These are phyloP conservation scores for Baorangia bicolor DNA, from an alignment of 768 basidiomycete genomes.

Conservation along the genomic window DNA sequence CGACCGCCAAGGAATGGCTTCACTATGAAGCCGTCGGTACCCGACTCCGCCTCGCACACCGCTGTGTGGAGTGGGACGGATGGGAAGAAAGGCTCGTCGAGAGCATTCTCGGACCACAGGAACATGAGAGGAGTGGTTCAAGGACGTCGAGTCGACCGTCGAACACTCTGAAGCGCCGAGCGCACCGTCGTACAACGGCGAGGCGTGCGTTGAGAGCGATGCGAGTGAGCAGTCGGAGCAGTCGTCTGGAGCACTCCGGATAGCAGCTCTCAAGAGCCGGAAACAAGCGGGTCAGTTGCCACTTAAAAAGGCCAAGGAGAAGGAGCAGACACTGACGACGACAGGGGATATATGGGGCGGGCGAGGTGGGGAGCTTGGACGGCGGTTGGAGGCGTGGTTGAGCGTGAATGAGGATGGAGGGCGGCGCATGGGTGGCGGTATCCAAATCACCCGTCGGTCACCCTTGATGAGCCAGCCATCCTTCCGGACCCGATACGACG, in stretches of 20 bases:
- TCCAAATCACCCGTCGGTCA: too few species aligned
- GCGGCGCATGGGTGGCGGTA: too few species aligned
- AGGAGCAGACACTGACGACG: conserved; percentile 66
- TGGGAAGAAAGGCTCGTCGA: conserved; percentile 87
- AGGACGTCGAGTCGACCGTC: conserved; percentile 32
- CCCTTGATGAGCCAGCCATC: too few species aligned
- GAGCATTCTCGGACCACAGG: conserved; percentile 70
- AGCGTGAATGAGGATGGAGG: conserved; percentile 43
- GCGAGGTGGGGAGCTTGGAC: conserved; percentile 74
- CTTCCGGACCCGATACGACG: too few species aligned
- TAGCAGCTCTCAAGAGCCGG: conserved; percentile 28
- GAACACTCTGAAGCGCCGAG: conserved; percentile 19
- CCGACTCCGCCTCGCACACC: conserved; percentile 71
- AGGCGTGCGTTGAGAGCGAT: neutral
- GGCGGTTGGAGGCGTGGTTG: conserved; percentile 74
- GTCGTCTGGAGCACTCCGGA: conserved; percentile 20
- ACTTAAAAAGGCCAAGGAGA: conserved; percentile 59
- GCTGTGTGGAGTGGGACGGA: conserved; percentile 84
- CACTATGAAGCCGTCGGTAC: conserved; percentile 66
- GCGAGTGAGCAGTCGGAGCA: conserved; percentile 9
- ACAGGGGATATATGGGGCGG: conserved; percentile 79
- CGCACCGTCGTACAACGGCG: neutral
- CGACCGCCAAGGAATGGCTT: conserved; percentile 68
- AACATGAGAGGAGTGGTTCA: conserved; percentile 73
- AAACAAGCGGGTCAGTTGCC: conserved; percentile 48